Evolutionary conservation across 1,284 basidiomycete genomes (phyloP), one percentile per base, ranked within the genome.

Genomic region (Puccinia hordei): DNA sequence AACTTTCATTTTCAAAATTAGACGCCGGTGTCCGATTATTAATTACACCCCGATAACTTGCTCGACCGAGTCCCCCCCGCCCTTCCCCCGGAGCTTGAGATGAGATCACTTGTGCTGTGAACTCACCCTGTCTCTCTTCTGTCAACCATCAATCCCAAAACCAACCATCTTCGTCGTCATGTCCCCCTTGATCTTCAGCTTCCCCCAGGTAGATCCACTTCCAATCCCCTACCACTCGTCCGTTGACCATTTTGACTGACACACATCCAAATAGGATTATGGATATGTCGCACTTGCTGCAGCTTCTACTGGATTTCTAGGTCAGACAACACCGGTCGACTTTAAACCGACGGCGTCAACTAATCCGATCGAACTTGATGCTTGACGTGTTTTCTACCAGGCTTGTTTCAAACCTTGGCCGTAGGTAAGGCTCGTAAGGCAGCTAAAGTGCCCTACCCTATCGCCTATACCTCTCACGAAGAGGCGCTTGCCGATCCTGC

Each of bases 121-220:
- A n/a, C n/a, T n/a, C n/a, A n/a, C n/a, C n/a, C n/a, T n/a, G n/a
- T n/a, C n/a, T n/a, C n/a, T n/a, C n/a, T n/a, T n/a, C n/a, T n/a
- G n/a, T n/a, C n/a, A n/a, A n/a, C n/a, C n/a, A n/a, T n/a, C n/a
- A n/a, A n/a, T n/a, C n/a, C n/a, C n/a, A n/a, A n/a, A n/a, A n/a
- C n/a, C n/a, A n/a, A n/a, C n/a, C n/a, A n/a, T n/a, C n/a, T 10
- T 30, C 44, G 49, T 57, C 17, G 35, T 38, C 2, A 76, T 76
- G 74, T 65, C 74, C 2, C 74, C 74, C 33, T 61, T 76, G 30
- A 76, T 76, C 44, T 76, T 76, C n/a, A 76, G 73, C 22, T 76
- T 76, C 44, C 73, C 73, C 46, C 44, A 49, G 30, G 73, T 76
- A 63, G 6, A 13, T 35, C 17, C 6, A 33, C n/a, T 65, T n/a